Base-by-base conservation (phyloP, 805 yeast genomes). In the Candida montana region DNA sequence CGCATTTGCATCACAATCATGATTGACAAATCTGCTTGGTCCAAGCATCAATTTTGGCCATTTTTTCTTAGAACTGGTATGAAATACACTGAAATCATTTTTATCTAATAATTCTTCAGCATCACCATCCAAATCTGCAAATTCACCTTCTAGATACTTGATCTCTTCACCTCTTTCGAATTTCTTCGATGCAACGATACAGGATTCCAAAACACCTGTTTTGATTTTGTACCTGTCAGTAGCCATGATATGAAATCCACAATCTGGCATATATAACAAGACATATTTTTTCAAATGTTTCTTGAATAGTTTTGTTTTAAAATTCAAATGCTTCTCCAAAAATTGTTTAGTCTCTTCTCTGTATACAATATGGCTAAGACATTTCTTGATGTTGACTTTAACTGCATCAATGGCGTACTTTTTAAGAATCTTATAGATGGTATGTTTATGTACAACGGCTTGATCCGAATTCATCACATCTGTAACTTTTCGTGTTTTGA, bases 11-110 rank as follows among this genome's bases (percentile, higher is more conserved):
- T 59, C 46, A 49, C 77, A 72, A 48, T 71, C 70, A 48, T 72
- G 77, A 48, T 72, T 72, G 8, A 71, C 67, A 47, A 72, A 72
- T 30, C 77, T 54, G 12, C 69, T 62, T 0, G 76, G 77, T 0
- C 77, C 77, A 31, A 72, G 55, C 74, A 72, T 67, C 21, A 71
- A 51, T 39, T 71, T 63, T 17, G 64, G 55, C 3, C 48, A 52
- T 10, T 57, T 57, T 1, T n/a, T n/a, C n/a, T 33, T 17, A 9
- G 46, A 48, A 9, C 71, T 51, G 5, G 71, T 58, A 39, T 66
- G 59, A 31, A 71, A 62, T 21, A 71, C 62, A 35, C 73, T 67
- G 46, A 71, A 69, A 47, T 71, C 76, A 27, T 62, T 63, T n/a
- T 58, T 51, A 26, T 53, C 58, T 13, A 64, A 45, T 17, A 50